A percentile compares a stretch with the other conserved stretches of the same genome.
phyloP scores from a whole-genome alignment of 768 basidiomycete species.

The Phylloporus rhodoxanthus region DNA sequence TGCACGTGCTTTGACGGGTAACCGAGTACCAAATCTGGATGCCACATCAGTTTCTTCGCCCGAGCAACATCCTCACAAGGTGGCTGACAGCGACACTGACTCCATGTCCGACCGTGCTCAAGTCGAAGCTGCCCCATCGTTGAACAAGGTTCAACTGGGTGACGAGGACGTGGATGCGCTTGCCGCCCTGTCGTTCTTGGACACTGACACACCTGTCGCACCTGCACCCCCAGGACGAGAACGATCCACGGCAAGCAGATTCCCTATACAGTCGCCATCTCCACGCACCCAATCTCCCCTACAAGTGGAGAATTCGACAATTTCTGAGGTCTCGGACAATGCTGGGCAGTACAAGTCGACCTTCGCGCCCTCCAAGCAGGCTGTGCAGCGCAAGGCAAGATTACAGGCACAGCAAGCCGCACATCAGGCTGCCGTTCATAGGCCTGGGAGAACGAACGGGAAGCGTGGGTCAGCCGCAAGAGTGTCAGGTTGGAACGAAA shows the following conservation, averaged over 20 bases:
- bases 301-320: constrained; percentile 27
- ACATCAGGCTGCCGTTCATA: constrained; percentile 67
- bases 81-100: constrained; percentile 27
- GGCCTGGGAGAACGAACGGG: constrained; percentile 57
- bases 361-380: constrained; percentile 80
- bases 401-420: constrained; percentile 80
- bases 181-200: constrained; percentile 73
- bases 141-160: constrained; percentile 29
- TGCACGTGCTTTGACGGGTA: constrained; percentile 59
- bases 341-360: constrained; percentile 65
- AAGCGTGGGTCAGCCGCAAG: constrained; percentile 38
- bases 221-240: constrained; percentile 17
- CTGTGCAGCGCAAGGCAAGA: constrained; percentile 79
- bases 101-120: constrained; percentile 29
- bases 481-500: constrained; percentile 51
- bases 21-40: constrained; percentile 35
- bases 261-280: constrained; percentile 14
- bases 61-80: constrained; percentile 25
- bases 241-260: constrained; percentile 2
- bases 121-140: constrained; percentile 1
- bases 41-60: constrained; percentile 36
- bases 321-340: constrained; percentile 24
- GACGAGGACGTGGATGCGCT: constrained; percentile 65
- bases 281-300: constrained; percentile 27
- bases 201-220: constrained; percentile 30